Evolutionary conservation across 2,329 filamentous ascomycete species (phyloP), one percentile per base, ranked within the genome.

Genomic region (Triangularia verruculosa): DNA sequence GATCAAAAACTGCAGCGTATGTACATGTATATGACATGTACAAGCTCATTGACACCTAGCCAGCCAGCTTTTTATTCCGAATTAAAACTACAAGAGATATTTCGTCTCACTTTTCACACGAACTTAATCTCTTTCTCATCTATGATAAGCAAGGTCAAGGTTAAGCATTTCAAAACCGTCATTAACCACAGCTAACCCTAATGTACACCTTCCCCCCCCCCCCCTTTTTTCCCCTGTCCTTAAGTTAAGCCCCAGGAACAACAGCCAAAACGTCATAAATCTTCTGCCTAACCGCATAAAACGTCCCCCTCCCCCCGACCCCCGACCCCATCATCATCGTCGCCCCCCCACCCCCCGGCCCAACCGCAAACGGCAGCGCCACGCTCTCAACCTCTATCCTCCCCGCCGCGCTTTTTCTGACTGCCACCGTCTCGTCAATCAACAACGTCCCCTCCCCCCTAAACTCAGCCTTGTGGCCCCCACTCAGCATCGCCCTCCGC

Each of bases 181-280:
- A n/a, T n/a, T n/a, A n/a, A n/a, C n/a, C n/a, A n/a, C n/a, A n/a
- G n/a, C n/a, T n/a, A n/a, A n/a, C n/a, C n/a, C n/a, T n/a, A n/a
- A n/a, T n/a, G n/a, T n/a, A n/a, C 73, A 74, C 27, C 71, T 70
- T 30, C 69, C 67, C 51, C n/a, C n/a, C n/a, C n/a, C n/a, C n/a
- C n/a, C n/a, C n/a, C n/a, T n/a, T n/a, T n/a, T n/a, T n/a, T n/a
- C n/a, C n/a, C n/a, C n/a, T n/a, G n/a, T n/a, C n/a, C n/a, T n/a
- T n/a, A n/a, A n/a, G n/a, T n/a, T 75, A 91, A 57, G 83, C 85
- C 54, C 91, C 91, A 15, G 90, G 89, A 68, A 99, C 93, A 64
- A 98, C 92, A 32, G 95, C 95, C 74, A 99, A 78, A 8, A 92
- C 93, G 70, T 96, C 92, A 75, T 99, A 99, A 68, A 99, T 96